Evolutionary conservation across 768 basidiomycete genomes (phyloP).

Genomic region (Hypholoma fasciculare): DNA sequence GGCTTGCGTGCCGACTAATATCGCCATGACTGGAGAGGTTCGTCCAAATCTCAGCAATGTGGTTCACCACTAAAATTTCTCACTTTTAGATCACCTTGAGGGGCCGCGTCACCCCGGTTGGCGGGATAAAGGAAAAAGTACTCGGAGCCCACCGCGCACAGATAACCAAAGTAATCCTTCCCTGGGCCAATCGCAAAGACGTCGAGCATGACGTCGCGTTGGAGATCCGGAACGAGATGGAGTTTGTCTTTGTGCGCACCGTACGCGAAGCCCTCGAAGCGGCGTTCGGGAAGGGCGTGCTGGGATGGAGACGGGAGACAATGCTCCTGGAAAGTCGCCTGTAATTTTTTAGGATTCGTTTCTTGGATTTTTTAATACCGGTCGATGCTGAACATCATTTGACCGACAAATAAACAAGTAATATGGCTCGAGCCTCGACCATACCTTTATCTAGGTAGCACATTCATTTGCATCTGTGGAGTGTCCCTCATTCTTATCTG

Average conservation of each 20-base stretch:
- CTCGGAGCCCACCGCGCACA: conserved; percentile 88
- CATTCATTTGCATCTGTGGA: too few species aligned
- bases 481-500: neutral
- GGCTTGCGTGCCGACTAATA: conserved; percentile 64
- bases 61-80: neutral
- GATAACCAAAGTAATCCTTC: conserved; percentile 81
- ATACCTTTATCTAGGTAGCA: too few species aligned
- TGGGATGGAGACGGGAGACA: conserved; percentile 62
- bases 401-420: too few species aligned
- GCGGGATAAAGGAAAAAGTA: conserved; percentile 91
- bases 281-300: conserved; percentile 71
- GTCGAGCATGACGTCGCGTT: conserved; percentile 82
- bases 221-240: conserved; percentile 72
- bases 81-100: conserved; percentile 69
- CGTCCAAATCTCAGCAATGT: conserved; percentile 7
- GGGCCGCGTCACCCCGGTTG: conserved; percentile 80
- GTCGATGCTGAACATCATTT: too few species aligned
- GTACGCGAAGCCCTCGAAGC: conserved; percentile 81
- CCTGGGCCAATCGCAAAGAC: conserved; percentile 83
- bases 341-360: conserved; percentile 4
- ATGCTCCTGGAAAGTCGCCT: conserved; percentile 37
- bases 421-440: too few species aligned
- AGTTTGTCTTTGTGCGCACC: conserved; percentile 80
- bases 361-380: too few species aligned
- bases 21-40: conserved; percentile 92